Evolutionary conservation across 768 basidiomycete species (phyloP).

Genomic region (Lactifluus piperatus): DNA sequence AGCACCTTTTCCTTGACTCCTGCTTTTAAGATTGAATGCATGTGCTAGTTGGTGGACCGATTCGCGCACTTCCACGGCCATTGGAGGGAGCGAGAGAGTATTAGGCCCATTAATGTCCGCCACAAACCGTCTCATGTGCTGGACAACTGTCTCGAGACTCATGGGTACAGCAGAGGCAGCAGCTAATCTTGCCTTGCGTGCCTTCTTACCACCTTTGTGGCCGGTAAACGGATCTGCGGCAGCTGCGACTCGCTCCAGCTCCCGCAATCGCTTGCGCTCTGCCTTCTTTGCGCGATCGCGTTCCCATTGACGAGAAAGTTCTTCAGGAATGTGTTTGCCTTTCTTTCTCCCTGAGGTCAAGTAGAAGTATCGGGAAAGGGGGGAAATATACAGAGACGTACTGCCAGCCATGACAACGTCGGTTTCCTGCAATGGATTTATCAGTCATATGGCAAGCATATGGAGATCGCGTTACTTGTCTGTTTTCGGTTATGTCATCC

Average conservation of each 20-base stretch:
- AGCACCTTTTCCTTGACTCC: slow-evolving; percentile 64
- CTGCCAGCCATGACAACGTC: slow-evolving; percentile 33
- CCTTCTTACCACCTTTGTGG: slow-evolving; percentile 63
- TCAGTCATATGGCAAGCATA: slow-evolving; percentile 8
- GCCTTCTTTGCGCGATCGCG: slow-evolving; percentile 81
- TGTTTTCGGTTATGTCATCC: slow-evolving; percentile 27
- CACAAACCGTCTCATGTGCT: slow-evolving; percentile 62
- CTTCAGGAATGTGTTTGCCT: slow-evolving; percentile 38
- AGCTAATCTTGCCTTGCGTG: slow-evolving; percentile 55
- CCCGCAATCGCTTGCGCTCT: slow-evolving; percentile 55
- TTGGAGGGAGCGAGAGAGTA: slow-evolving; percentile 68
- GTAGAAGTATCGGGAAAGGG: neutral
- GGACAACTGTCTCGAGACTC: slow-evolving; percentile 39
- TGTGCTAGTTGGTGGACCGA: slow-evolving; percentile 72
- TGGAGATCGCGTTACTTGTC: slow-evolving; percentile 15
- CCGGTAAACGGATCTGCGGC: slow-evolving; percentile 54
- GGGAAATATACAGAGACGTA: slow-evolving; percentile 29
- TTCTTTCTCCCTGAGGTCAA: slow-evolving; percentile 38
- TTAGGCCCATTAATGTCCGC: slow-evolving; percentile 39
- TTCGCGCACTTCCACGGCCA: slow-evolving; percentile 63
- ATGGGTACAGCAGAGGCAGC: slow-evolving; percentile 45
- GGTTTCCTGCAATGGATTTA: slow-evolving; percentile 9
- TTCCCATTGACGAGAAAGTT: slow-evolving; percentile 65
- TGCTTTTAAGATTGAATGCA: slow-evolving; percentile 69
- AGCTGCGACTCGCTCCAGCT: slow-evolving; percentile 42